A percentile compares a stretch with the other conserved stretches of the same genome.
Evolutionary conservation across 2,329 filamentous ascomycete species (phyloP).

Genomic region (Penicillium hordei): DNA sequence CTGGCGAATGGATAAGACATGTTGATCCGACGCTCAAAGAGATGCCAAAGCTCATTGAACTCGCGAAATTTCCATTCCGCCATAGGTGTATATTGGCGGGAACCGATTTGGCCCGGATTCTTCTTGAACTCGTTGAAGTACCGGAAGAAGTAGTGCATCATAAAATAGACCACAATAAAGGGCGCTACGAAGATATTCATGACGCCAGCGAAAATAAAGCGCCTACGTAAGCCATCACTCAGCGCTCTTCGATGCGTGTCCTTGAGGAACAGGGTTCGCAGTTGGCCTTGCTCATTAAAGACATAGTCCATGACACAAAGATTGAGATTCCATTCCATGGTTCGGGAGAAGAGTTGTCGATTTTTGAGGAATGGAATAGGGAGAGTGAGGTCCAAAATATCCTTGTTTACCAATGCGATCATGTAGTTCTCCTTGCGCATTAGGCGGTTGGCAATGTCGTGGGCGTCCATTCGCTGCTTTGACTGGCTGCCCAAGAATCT

Average conservation of each 20-base stretch:
- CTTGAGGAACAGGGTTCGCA: constrained; percentile 81
- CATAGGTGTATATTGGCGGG: constrained; percentile 85
- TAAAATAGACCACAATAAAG: constrained; percentile 79
- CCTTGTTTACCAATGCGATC: constrained; percentile 96
- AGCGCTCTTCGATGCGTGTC: constrained; percentile 76
- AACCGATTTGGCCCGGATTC: constrained; percentile 82
- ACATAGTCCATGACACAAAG: constrained; percentile 90
- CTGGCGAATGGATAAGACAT: constrained; percentile 95
- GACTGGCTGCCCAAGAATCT: constrained; percentile 76
- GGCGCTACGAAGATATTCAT: constrained; percentile 86
- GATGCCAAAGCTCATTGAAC: constrained; percentile 92
- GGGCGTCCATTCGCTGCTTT: constrained; percentile 90
- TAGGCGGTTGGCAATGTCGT: constrained; percentile 93
- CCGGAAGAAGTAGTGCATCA: constrained; percentile 88
- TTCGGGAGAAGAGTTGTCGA: constrained; percentile 81
- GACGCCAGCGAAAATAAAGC: constrained; percentile 79
- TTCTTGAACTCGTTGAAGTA: constrained; percentile 98
- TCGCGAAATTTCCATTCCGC: constrained; percentile 98
- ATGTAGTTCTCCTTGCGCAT: constrained; percentile 98
- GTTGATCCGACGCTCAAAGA: constrained; percentile 84
- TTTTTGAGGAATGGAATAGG: constrained; percentile 79
- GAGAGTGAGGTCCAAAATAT: constrained; percentile 81
- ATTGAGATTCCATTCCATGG: constrained; percentile 87
- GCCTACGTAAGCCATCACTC: constrained; percentile 71
- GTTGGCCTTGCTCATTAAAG: constrained; percentile 84